phyloP scores from a whole-genome alignment of 257 asterid genomes.

The Sherardia arvensis region DNA sequence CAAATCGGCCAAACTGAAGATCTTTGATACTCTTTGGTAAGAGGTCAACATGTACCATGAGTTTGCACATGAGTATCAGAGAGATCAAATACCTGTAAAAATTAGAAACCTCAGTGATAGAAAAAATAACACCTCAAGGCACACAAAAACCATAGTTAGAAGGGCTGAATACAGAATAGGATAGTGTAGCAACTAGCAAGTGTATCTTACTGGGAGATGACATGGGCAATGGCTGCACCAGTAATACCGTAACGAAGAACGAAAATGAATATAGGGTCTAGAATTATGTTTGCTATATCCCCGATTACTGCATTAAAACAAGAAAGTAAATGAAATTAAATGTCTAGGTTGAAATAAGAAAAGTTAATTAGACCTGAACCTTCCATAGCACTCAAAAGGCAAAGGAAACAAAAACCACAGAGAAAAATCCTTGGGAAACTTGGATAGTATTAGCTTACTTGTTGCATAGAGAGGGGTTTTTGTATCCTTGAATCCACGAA shows the following conservation, averaged over 20 bases:
- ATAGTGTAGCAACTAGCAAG: not conserved
- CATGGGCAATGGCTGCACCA: constrained; percentile 54
- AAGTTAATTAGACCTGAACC: not conserved
- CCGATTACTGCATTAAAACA: constrained; percentile 30
- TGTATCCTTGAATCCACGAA: constrained; percentile 49
- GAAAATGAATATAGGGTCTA: constrained; percentile 43
- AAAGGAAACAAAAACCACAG: not conserved
- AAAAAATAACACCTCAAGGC: not conserved
- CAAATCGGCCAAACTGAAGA: constrained; percentile 57
- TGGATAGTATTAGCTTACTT: constrained; percentile 16
- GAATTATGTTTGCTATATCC: constrained; percentile 32
- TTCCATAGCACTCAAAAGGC: not conserved
- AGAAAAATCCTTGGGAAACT: not conserved
- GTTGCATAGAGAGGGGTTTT: constrained; percentile 42
- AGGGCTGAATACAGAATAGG: not conserved
- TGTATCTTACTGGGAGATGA: constrained; percentile 39
- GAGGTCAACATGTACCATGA: constrained; percentile 44
- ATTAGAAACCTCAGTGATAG: not conserved
- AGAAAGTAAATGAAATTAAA: constrained; percentile 2
- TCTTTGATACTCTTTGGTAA: constrained; percentile 48
- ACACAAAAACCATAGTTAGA: not conserved
- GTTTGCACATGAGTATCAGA: constrained; percentile 48
- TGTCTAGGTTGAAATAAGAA: not conserved
- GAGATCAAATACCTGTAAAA: constrained; percentile 60
- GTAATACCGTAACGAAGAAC: constrained; percentile 31